phyloP scores from a whole-genome alignment of 305 asterid genomes.

The Fraxinus baroniana region DNA sequence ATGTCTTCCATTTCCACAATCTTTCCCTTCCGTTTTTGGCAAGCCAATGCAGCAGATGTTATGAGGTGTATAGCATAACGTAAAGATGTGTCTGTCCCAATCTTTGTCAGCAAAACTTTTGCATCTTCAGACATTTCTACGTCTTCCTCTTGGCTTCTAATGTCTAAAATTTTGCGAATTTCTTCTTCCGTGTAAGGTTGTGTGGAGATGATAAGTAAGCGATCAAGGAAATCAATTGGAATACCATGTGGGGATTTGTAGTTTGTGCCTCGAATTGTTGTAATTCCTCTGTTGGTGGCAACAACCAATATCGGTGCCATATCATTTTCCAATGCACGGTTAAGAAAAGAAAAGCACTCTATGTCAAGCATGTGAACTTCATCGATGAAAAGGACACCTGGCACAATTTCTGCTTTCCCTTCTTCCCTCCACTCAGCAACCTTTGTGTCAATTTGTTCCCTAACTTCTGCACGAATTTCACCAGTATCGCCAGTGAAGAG shows the following conservation, averaged over 20 bases:
- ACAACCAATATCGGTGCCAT: constrained; percentile 94
- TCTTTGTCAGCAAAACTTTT: constrained; percentile 64
- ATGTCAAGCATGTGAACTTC: constrained; percentile 99
- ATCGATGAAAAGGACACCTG: constrained; percentile 93
- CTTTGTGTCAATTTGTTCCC: constrained; percentile 97
- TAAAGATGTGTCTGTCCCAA: constrained; percentile 79
- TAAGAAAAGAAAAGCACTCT: constrained; percentile 88
- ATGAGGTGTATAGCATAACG: constrained; percentile 82
- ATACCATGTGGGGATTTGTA: constrained; percentile 90
- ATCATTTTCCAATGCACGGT: constrained; percentile 85
- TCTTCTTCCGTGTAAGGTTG: constrained; percentile 80
- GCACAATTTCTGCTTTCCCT: constrained; percentile 94
- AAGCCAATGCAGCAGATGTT: constrained; percentile 70
- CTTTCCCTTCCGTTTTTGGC: constrained; percentile 76
- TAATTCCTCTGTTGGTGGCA: constrained; percentile 92
- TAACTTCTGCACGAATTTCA: constrained; percentile 93
- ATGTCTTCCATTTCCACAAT: constrained; percentile 83
- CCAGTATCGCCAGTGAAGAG: constrained; percentile 95
- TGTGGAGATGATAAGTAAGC: constrained; percentile 85
- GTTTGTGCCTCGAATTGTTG: constrained; percentile 85
- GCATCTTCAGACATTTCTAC: constrained; percentile 91
- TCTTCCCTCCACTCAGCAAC: constrained; percentile 99
- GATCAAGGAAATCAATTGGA: constrained; percentile 90
- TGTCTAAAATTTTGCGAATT: constrained; percentile 74
- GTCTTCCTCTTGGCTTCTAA: constrained; percentile 80